These are phyloP conservation scores for Escovopsis sp. DNA, from an alignment of 2,329 filamentous ascomycete genomes.

Conservation along the genomic window DNA sequence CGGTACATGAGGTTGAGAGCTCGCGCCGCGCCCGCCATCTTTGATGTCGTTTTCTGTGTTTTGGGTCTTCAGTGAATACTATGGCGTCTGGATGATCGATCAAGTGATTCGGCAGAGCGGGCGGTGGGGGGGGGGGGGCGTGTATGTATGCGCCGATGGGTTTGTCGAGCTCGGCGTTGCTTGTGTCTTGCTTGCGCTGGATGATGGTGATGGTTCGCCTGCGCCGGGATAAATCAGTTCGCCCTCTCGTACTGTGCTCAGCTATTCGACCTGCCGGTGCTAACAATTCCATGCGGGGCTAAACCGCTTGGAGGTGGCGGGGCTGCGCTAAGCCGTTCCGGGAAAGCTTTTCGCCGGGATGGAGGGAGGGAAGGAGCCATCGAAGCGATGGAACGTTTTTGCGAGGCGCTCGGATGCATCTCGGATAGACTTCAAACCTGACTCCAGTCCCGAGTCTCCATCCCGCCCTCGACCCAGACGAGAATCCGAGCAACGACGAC, in stretches of 20 bases:
- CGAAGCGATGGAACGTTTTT: no score
- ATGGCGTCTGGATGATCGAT: neutral
- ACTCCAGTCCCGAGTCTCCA: constrained; percentile 1
- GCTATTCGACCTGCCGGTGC: no score
- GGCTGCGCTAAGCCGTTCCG: constrained; percentile 17
- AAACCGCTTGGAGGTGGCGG: neutral
- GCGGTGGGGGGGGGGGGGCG: no score
- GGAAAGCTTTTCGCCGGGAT: constrained; percentile 20
- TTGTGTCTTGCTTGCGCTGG: neutral
- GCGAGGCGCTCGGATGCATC: no score
- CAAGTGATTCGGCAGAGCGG: neutral
- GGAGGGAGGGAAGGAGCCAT: no score
- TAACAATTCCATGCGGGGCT: no score
- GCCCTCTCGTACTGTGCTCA: no score
- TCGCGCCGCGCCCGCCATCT: constrained; percentile 42
- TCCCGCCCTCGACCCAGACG: constrained; percentile 3
- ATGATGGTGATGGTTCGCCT: neutral
- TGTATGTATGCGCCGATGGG: neutral
- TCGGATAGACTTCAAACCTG: no score
- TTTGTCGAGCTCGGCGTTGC: neutral
- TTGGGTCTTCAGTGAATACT: no score
- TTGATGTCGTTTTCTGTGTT: constrained; percentile 4
- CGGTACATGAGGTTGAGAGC: constrained; percentile 48
- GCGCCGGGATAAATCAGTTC: no score
- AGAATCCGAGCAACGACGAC: constrained; percentile 6